Base-by-base conservation (phyloP, 2,329 filamentous ascomycete species). In the Venturiaceae sp. region DNA sequence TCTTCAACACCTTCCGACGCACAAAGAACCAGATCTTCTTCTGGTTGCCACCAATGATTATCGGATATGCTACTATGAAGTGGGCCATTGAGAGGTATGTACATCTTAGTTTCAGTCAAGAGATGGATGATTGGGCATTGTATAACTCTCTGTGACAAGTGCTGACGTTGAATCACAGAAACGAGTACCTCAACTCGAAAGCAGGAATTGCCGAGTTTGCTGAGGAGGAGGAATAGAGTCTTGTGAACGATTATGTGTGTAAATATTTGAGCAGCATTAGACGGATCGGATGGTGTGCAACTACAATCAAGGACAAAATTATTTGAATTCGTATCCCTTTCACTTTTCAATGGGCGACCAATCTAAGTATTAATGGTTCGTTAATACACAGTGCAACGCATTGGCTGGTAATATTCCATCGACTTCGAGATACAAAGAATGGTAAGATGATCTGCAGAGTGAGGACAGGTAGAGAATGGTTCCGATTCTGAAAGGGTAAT, bases 1-100 rank as follows among this genome's bases (percentile, higher is more conserved):
- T 97, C 79, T 97, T 97, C 86, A 99, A 99, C 83, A 86, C 84
- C 67, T 95, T 88, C 83, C 86, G 94, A 75, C 85, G 94, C 69
- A 88, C 87, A 77, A 86, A 85, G 73, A 75, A 81, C 66, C 94
- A 97, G 81, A 84, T 95, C 66, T 84, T 97, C 66, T 99, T 92
- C 83, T 85, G 92, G 75, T 82, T 86, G 28, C 88, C 94, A 61
- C 87, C 92, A 39, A 77, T 96, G 66, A 68, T 94, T 63, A 74
- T 80, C 65, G 91, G 83, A 65, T 99, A 97, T 79, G 84, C 85
- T 71, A 71, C 84, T 65, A 88, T 97, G 86, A 77, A 88, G 72
- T 99, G 94, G 94, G 92, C 94, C 65, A 86, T 83, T 69, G 86
- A 96, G 77, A 84, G 85, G 94, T 97, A 83, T 67, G 85, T 77